Base-by-base conservation (phyloP, 768 basidiomycete species). In the Ramaria sp. region DNA sequence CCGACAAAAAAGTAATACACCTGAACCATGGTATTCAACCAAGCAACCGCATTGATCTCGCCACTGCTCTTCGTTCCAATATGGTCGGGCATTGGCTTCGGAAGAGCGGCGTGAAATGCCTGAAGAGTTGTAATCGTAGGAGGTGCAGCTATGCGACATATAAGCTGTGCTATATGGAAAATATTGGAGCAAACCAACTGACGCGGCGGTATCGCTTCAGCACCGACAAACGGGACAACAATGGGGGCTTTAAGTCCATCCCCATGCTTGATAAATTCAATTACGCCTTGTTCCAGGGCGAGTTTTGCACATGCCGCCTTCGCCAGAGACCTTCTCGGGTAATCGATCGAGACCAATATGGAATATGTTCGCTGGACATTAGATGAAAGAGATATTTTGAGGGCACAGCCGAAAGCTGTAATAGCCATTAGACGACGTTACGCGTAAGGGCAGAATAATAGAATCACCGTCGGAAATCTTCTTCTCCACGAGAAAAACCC, bases 71-170 rank as follows among this genome's bases (percentile, higher is more conserved):
- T 74, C 13, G 73, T 70, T 1, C 72, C 73, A 10, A 83, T 71
- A 11, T 70, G 63, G 58, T 83, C 81, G 0, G 82, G 79, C 52
- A 86, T 77, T 1, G 84, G 86, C 46, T 75, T 74, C 1, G 85
- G 84, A 46, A 88, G 75, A 13, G 78, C 66, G n/a, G 83, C 83
- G 62, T 77, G 84, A 66, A 82, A 87, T 1, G 67, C 67, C 59
- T 83, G 81, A 0, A 88, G 67, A 0, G 75, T 72, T 42, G 74
- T 67, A 2, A 70, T 67, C 17, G 60, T 42, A 58, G 49, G 58
- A 15, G 54, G 57, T 52, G 54, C 30, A 7, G 57, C 58, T 56
- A 19, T 17, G 34, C 5, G 10, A 56, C 10, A 22, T n/a, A 47
- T 17, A 10, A n/a, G 11, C 27, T 15, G 45, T 11, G 17, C n/a